Evolutionary conservation across 495 filamentous ascomycete species (phyloP), one percentile per base, ranked within the genome.

Genomic region (Hypoxylon crocopeplum): DNA sequence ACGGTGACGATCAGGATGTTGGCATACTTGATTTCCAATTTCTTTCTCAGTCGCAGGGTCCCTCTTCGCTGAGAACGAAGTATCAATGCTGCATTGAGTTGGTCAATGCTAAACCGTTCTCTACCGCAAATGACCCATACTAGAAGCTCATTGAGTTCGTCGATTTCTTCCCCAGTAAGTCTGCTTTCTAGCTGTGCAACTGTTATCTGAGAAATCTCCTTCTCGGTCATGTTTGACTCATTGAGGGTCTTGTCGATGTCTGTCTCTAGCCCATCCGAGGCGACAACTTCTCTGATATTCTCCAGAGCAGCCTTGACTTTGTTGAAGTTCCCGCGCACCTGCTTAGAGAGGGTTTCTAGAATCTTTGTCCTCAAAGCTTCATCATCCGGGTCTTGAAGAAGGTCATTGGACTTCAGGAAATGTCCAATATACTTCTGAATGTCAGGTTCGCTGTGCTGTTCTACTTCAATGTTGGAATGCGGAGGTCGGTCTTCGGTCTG

Each of bases 61-160:
- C 62, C 60, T 1, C 54, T 50, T 46, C 62, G 54, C 16, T 61
- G 57, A 15, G 46, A 60, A 3, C 55, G 51, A 38, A 55, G 32
- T 20, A 62, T 59, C 2, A 67, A 36, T 6, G 67, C 67, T 1
- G 67, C 56, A 5, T 55, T 37, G 13, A 70, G 38, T 16, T 62
- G 30, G 0, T 54, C 51, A 22, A 65, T 2, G 12, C 10, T 24
- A 30, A 70, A 46, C 13, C 30, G 41, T 10, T 15, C n/a, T 34
- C 11, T 32, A 10, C 51, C 67, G 24, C 40, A 66, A 6, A 70
- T 48, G 21, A 50, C 51, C 67, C 67, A 70, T 20, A 62, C 57
- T 12, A 70, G 45, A 17, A 70, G 56, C 29, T 70, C 64, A 13
- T 70, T 70, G 15, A 70, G 32, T 21, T 70, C 67, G 15, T 68